Conservation (phyloP, 2,329 filamentous ascomycete species). For the Sporothrix pallida region DNA sequence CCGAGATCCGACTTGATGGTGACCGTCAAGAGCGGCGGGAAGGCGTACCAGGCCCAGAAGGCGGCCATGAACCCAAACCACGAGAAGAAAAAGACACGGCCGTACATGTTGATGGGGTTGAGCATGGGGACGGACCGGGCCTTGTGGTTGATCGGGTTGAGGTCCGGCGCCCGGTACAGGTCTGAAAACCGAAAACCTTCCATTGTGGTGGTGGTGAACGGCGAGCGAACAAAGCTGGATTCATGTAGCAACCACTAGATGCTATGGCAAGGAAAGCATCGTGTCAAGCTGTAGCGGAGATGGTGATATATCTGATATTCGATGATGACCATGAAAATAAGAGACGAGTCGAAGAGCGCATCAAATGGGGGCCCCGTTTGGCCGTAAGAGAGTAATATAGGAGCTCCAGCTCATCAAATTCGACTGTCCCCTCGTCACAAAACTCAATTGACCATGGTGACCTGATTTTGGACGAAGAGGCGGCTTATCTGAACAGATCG, state of each 20-base stretch:
- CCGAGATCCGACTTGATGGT: conserved; percentile 81
- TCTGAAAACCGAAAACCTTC: conserved; percentile 47
- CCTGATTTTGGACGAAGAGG: background rate
- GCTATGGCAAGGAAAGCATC: background rate
- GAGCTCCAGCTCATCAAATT: no score
- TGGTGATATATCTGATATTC: background rate
- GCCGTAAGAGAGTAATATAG: no score
- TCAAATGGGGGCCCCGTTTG: no score
- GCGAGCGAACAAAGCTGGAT: background rate
- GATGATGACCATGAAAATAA: background rate
- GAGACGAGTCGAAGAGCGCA: background rate
- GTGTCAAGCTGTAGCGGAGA: background rate
- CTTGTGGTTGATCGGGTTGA: conserved; percentile 86
- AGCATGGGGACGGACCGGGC: conserved; percentile 79
- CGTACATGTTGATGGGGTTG: conserved; percentile 79
- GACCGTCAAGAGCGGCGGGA: conserved; percentile 78
- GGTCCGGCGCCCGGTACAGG: conserved; percentile 65
- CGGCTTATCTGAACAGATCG: background rate
- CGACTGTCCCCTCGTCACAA: background rate
- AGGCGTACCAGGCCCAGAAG: conserved; percentile 93
- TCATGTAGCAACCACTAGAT: background rate
- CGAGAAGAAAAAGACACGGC: conserved; percentile 87
- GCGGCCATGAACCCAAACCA: conserved; percentile 86
- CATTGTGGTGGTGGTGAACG: conserved; percentile 37
- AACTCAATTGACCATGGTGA: background rate